Conservation (phyloP, 2,329 filamentous ascomycete genomes). For the Huntiella decipiens region DNA sequence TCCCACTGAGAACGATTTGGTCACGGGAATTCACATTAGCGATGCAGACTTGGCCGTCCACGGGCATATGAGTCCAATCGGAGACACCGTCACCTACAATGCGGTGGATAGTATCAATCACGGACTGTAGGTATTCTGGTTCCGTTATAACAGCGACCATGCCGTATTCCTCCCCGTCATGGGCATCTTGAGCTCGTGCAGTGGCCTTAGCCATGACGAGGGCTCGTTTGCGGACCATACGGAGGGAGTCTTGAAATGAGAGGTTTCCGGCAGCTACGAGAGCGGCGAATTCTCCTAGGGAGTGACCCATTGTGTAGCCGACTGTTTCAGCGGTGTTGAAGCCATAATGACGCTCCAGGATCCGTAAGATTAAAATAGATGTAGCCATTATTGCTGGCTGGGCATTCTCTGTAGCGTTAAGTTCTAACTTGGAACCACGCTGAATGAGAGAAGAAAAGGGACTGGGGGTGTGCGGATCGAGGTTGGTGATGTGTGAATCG, state of each 20-base stretch:
- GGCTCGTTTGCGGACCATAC: constrained; percentile 57
- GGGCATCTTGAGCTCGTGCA: constrained; percentile 39
- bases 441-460: constrained; percentile 63
- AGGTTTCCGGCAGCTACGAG: constrained; percentile 72
- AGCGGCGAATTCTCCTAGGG: constrained; percentile 81
- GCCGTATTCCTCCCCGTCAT: constrained; percentile 60
- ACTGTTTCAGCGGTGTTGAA: constrained; percentile 53
- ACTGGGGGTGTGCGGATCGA: constrained; percentile 31
- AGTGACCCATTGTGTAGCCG: constrained; percentile 76
- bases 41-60: constrained; percentile 63
- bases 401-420: constrained; percentile 71
- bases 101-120: constrained; percentile 58
- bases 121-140: constrained; percentile 47
- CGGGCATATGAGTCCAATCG: constrained; percentile 32
- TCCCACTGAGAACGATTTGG: constrained; percentile 85
- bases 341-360: constrained; percentile 69
- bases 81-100: constrained; percentile 31
- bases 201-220: constrained; percentile 71
- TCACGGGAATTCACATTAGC: constrained; percentile 93
- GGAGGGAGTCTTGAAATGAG: constrained; percentile 56
- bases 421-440: constrained; percentile 53
- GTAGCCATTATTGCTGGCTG: constrained; percentile 95
- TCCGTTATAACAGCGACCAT: constrained; percentile 91
- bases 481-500: constrained; percentile 30
- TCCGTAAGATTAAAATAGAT: constrained; percentile 70